Conservation (phyloP, 1,284 basidiomycete species). For the Microbotryomycetes sp. region DNA sequence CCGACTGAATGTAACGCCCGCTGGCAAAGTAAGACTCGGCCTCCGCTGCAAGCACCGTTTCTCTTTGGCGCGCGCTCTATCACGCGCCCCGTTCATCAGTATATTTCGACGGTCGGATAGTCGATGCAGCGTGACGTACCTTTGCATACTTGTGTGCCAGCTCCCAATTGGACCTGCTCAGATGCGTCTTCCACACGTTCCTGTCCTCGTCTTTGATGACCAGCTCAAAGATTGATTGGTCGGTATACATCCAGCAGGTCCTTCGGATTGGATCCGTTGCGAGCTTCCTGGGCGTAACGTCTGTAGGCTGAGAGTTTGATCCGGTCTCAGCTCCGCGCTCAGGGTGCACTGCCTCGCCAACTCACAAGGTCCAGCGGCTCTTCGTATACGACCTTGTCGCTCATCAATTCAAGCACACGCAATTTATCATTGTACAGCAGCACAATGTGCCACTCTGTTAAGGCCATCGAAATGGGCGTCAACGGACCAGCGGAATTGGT, state of each 20-base stretch:
- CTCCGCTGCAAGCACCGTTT: constrained; percentile 74
- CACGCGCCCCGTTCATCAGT: too few relatives aligned
- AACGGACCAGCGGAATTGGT: background rate
- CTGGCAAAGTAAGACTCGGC: constrained; percentile 76
- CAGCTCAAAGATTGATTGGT: constrained; percentile 82
- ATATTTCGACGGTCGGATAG: background rate
- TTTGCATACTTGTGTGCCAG: constrained; percentile 72
- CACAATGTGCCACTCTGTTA: constrained; percentile 90
- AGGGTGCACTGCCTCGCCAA: background rate
- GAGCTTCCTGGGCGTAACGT: constrained; percentile 64
- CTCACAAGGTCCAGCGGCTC: constrained; percentile 71
- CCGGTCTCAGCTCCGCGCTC: background rate
- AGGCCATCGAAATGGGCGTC: constrained; percentile 64
- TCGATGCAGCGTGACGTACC: constrained; percentile 44
- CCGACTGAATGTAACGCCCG: constrained; percentile 79
- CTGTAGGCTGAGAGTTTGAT: constrained; percentile 36
- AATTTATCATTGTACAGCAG: constrained; percentile 75
- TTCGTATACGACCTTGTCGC: constrained; percentile 76
- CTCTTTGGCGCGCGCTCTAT: constrained; percentile 74
- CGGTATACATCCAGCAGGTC: constrained; percentile 93
- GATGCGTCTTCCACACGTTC: constrained; percentile 88
- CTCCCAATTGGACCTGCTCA: constrained; percentile 69
- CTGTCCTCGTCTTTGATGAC: constrained; percentile 80
- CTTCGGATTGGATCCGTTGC: constrained; percentile 73
- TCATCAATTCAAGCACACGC: constrained; percentile 67